Conservation (phyloP, 441 rosid genomes). For the Aquilaria agallochum region DNA sequence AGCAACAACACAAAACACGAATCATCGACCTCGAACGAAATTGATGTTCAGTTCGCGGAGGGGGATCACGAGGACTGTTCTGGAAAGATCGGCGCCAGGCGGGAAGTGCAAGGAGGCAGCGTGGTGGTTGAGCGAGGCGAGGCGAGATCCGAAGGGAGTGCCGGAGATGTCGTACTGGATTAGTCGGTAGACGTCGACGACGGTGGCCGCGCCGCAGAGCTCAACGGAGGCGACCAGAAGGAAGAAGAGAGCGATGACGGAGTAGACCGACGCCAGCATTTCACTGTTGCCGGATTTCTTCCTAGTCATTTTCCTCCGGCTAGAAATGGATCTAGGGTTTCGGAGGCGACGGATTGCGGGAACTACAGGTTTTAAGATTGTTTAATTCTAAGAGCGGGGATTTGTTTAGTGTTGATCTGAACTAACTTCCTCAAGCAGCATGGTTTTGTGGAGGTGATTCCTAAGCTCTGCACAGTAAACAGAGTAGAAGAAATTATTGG, state of each 20-base stretch:
- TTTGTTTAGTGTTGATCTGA: no score
- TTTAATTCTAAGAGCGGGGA: no score
- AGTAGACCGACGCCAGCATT: slow-evolving; percentile 59
- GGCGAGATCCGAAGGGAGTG: slow-evolving; percentile 83
- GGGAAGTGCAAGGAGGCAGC: slow-evolving; percentile 78
- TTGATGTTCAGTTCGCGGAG: slow-evolving; percentile 66
- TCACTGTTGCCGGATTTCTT: slow-evolving; percentile 20
- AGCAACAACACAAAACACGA: background rate
- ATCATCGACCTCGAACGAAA: slow-evolving; percentile 54
- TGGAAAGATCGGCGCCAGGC: slow-evolving; percentile 80
- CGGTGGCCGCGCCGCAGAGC: slow-evolving; percentile 90
- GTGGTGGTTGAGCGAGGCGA: slow-evolving; percentile 85
- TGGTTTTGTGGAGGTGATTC: no score
- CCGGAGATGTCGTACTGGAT: slow-evolving; percentile 95
- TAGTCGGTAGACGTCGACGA: slow-evolving; percentile 91
- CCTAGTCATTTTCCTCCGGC: slow-evolving; percentile 8
- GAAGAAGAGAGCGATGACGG: slow-evolving; percentile 57
- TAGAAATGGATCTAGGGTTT: slow-evolving; percentile 46
- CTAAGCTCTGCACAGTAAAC: no score
- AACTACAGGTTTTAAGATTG: no score
- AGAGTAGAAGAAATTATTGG: no score
- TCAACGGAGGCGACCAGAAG: slow-evolving; percentile 80
- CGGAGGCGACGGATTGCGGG: background rate
- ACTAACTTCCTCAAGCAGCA: no score
- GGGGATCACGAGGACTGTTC: slow-evolving; percentile 80